Percentiles rank a stretch among this genome's conserved stretches.
These are phyloP conservation scores for Suillus americanus DNA, from an alignment of 768 basidiomycete species.

Conservation along the genomic window DNA sequence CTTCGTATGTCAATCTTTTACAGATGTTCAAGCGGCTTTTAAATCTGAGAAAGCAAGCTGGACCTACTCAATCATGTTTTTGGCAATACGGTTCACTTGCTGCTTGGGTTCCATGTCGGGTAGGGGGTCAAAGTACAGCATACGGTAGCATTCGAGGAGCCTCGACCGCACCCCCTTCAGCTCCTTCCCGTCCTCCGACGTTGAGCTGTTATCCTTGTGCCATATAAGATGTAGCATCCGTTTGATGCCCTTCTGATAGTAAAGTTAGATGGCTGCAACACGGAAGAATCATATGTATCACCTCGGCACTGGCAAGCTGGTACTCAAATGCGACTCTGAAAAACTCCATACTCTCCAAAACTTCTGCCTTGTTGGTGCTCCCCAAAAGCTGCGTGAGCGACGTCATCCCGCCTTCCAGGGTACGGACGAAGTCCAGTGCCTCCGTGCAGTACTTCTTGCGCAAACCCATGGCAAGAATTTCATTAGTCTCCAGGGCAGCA, in stretches of 20 bases:
- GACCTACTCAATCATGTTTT: constrained; percentile 94
- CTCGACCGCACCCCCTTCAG: constrained; percentile 85
- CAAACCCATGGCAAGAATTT: constrained; percentile 65
- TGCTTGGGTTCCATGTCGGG: constrained; percentile 75
- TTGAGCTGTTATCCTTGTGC: constrained; percentile 86
- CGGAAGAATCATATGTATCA: constrained; percentile 27
- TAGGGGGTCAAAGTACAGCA: constrained; percentile 84
- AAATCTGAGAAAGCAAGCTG: neutral
- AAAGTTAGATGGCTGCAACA: constrained; percentile 7
- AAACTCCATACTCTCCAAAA: constrained; percentile 85
- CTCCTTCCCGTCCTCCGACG: constrained; percentile 76
- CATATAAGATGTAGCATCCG: constrained; percentile 97
- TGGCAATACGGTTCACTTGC: constrained; percentile 89
- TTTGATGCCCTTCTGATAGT: constrained; percentile 75
- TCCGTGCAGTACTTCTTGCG: constrained; percentile 87
- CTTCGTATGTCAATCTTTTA: constrained; percentile 81
- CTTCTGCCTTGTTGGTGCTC: constrained; percentile 82
- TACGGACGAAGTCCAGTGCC: constrained; percentile 78
- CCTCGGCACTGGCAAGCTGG: constrained; percentile 75
- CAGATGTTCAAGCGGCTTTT: constrained; percentile 4
- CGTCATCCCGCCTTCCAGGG: constrained; percentile 67
- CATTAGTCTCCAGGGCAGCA: constrained; percentile 63
- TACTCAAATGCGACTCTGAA: constrained; percentile 84
- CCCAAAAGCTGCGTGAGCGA: constrained; percentile 77
- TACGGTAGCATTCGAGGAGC: constrained; percentile 85